Evolutionary conservation across 352 stramenopile species (phyloP), one percentile per base, ranked within the genome.

Genomic region (Phytopythium litorale): DNA sequence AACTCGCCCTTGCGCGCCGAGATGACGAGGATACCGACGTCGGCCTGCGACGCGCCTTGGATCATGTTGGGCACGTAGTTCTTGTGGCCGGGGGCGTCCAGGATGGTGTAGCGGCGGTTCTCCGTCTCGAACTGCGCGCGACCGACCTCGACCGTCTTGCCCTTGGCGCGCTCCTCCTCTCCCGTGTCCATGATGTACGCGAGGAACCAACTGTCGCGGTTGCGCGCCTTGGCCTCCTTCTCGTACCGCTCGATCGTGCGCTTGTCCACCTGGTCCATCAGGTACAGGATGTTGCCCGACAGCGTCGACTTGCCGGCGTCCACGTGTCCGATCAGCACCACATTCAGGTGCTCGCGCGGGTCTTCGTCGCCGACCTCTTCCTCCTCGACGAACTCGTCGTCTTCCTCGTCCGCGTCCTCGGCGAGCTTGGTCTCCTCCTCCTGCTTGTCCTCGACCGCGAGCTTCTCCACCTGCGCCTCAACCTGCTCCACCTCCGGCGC

Each of bases 151-250:
- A 92, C 79, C 11, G 84, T 91, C 62, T 82, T 90, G 32, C 81
- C 82, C 82, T 99, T 99, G 19, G 94, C 95, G 49, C 97, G 89
- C 72, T 99, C 97, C 65, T 99, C 97, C 73, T 99, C 97, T 63
- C 98, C 98, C 25, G 97, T 99, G 80, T 99, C 98, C 97, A 99
- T 99, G 73, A 99, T 99, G 74, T 98, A 99, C 19, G 98, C 97
- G 30, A 99, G 72, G 77, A 99, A 99, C 81, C 81, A 91, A 56
- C 70, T 85, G 64, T 91, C 84, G 58, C 81, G 82, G 75, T 91
- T 88, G 46, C 84, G 82, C 32, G 90, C 79, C 67, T 99, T 99
- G 28, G 98, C 98, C 72, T 99, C 98, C 42, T 92, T 89, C 82
- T 99, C 96, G 73, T 97, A 99, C 61, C 97, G 94, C 81, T 99